These are phyloP conservation scores for Neonothopanus nambi DNA, from an alignment of 1,284 basidiomycete genomes.

Conservation along the genomic window DNA sequence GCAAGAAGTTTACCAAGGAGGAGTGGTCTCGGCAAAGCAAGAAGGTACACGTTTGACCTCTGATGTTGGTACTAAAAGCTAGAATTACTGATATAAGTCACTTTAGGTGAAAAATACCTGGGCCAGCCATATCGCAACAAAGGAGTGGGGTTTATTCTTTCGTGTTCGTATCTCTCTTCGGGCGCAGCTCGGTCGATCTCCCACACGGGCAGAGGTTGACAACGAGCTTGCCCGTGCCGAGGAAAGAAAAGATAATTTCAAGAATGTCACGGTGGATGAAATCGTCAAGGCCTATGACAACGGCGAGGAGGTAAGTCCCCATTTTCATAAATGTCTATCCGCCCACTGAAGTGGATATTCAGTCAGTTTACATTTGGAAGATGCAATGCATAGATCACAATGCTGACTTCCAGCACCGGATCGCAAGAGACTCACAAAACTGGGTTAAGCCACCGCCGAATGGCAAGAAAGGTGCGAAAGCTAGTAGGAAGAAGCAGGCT, in stretches of 20 bases:
- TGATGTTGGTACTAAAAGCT: neutral
- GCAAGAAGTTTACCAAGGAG: slow-evolving; percentile 22
- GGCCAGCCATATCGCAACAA: slow-evolving; percentile 10
- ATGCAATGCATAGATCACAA: slow-evolving; percentile 33
- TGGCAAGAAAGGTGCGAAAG: neutral
- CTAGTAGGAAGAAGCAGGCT: neutral
- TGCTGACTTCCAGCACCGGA: slow-evolving; percentile 25
- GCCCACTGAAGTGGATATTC: neutral
- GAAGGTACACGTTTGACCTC: slow-evolving; percentile 14
- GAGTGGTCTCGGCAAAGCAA: slow-evolving; percentile 27
- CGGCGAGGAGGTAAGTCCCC: slow-evolving; percentile 20
- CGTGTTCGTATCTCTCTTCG: slow-evolving; percentile 23
- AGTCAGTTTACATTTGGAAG: slow-evolving; percentile 27
- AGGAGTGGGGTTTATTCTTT: slow-evolving; percentile 22
- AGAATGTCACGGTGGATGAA: neutral
- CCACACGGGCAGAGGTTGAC: slow-evolving; percentile 22
- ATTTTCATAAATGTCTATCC: neutral
- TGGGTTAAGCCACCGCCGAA: slow-evolving; percentile 19
- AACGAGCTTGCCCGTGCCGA: slow-evolving; percentile 11
- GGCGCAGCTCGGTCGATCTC: slow-evolving; percentile 18
- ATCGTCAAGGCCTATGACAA: neutral
- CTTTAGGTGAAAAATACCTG: neutral
- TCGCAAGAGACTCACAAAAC: slow-evolving; percentile 21
- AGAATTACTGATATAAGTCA: too few species aligned
- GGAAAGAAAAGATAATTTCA: neutral